Evolutionary conservation across 2,329 filamentous ascomycete genomes (phyloP), one percentile per base, ranked within the genome.

Genomic region (Botrytis cinerea): DNA sequence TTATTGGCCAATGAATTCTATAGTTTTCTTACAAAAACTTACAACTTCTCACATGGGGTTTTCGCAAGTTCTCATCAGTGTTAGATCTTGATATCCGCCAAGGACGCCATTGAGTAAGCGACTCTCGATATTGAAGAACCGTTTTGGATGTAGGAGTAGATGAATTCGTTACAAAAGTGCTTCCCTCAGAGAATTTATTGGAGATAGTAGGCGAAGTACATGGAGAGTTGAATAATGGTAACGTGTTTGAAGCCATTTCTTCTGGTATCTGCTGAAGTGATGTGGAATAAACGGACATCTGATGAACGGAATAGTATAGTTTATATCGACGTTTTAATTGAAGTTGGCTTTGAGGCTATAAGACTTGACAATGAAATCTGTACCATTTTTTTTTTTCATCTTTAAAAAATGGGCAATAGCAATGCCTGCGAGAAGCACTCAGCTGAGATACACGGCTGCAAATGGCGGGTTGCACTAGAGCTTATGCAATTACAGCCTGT

Each of bases 1-100:
- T 67, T 18, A 20, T 74, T 46, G 46, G 48, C 43, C 32, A 40
- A 28, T 54, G 43, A 35, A 32, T 1, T 70, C 25, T 2, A 18
- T 63, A 5, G 20, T 16, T 20, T 25, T 28, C 8, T 32, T 22
- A 35, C 35, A 46, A 22, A 62, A 32, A 51, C 70, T 51, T 71
- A 71, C 70, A 35, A 25, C 14, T 51, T 64, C 70, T 71, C 16
- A 71, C 45, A 32, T 51, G 59, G 16, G 70, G 70, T n/a, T 40
- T 22, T 16, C 70, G 70, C n/a, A 2, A 20, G 12, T 61, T 28
- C 4, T 28, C 22, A 32, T 35, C 20, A 61, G 3, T 45, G 12
- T 2, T 61, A 35, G 12, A 9, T 9, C 43, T 16, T 35, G 10
- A 16, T 6, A 18, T 32, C 16, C 14, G 32, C 67, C 51, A 60